Evolutionary conservation across 148 eudicot genomes (phyloP).

Genomic region (Rhododendron griersonianum): DNA sequence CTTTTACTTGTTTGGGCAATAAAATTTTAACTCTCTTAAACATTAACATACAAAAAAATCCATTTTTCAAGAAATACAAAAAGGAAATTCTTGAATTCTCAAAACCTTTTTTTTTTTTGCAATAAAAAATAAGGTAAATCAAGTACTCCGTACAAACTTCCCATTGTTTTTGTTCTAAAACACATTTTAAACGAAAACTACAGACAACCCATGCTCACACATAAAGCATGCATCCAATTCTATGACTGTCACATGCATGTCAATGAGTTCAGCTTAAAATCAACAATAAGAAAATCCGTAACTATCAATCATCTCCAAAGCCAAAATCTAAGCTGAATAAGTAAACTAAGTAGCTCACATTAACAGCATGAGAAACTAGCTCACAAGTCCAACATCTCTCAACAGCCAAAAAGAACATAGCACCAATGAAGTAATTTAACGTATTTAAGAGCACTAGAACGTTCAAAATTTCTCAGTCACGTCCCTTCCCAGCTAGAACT

Average conservation of each 20-base stretch:
- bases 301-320: neutral
- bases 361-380: neutral
- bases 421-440: neutral
- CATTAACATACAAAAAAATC: no score
- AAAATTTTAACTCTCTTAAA: no score
- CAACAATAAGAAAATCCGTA: slow-evolving; percentile 14
- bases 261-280: neutral
- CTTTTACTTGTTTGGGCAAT: no score
- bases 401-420: neutral
- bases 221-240: no score
- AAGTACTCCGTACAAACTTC: no score
- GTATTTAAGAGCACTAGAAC: neutral
- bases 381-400: neutral
- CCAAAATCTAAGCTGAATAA: neutral
- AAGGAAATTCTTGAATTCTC: no score
- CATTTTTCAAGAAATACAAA: no score
- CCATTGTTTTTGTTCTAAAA: no score
- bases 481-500: neutral
- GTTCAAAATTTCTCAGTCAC: neutral
- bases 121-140: no score
- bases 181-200: no score
- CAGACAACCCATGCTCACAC: no score
- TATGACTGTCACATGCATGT: neutral
- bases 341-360: neutral
- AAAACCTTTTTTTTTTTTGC: no score